These are phyloP conservation scores for Infundibulicybe gibba DNA, from an alignment of 768 basidiomycete genomes.

Conservation along the genomic window DNA sequence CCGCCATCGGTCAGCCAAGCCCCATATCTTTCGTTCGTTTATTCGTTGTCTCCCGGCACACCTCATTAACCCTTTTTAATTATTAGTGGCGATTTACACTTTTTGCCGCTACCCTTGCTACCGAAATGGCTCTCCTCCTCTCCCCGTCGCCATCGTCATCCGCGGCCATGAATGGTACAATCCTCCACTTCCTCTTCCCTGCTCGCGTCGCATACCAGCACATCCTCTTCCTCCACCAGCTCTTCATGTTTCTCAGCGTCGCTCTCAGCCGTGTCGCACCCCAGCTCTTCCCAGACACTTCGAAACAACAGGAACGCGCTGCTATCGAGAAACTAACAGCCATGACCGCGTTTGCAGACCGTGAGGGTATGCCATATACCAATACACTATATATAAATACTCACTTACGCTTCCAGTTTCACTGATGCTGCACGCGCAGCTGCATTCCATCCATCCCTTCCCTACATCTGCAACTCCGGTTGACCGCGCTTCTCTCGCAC, in stretches of 20 bases:
- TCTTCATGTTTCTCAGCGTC: slow-evolving; percentile 72
- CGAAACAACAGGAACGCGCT: slow-evolving; percentile 26
- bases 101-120: slow-evolving; percentile 56
- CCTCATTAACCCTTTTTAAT: slow-evolving; percentile 5
- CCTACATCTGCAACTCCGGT: slow-evolving; percentile 14
- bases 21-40: slow-evolving; percentile 62
- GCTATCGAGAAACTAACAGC: slow-evolving; percentile 41
- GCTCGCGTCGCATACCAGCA: slow-evolving; percentile 72
- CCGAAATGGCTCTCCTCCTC: slow-evolving; percentile 65
- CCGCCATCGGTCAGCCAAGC: slow-evolving; percentile 55
- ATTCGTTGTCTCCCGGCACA: slow-evolving; percentile 15
- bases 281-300: slow-evolving; percentile 50
- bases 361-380: slow-evolving; percentile 40
- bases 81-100: slow-evolving; percentile 76
- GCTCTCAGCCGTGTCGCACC: slow-evolving; percentile 72
- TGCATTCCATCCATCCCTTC: slow-evolving; percentile 44
- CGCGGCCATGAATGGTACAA: slow-evolving; percentile 7
- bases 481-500: slow-evolving; percentile 31
- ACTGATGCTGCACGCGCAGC: slow-evolving; percentile 47
- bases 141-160: slow-evolving; percentile 42
- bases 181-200: slow-evolving; percentile 44
- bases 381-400: not conserved
- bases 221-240: slow-evolving; percentile 69
- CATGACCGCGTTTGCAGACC: slow-evolving; percentile 42
- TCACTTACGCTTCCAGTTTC: slow-evolving; percentile 31